Evolutionary conservation across 805 yeast species (phyloP), one percentile per base, ranked within the genome.

Genomic region (Candida loeiensis): DNA sequence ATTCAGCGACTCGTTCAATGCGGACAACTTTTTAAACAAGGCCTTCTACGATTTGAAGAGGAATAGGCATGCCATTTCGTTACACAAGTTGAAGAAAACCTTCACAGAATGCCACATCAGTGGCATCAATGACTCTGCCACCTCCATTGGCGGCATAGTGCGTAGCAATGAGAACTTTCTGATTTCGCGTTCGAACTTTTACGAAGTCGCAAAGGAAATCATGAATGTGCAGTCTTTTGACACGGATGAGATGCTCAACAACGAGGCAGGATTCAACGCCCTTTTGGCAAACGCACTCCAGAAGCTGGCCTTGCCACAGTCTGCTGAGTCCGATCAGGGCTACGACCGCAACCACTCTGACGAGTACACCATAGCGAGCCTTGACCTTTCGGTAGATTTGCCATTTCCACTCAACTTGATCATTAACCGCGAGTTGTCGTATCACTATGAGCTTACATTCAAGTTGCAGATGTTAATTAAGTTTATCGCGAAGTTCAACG

Each of bases 321-420:
- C 41, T 8, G 32, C 36, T 7, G 34, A 21, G 12, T 36, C 45
- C 13, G 29, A 30, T 11, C 38, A 21, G 4, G 25, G 30, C 3
- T 34, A 32, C 27, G 43, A 39, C 16, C 47, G 36, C 16, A 45
- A 47, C 40, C 47, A 45, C 14, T 39, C 42, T n/a, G 48, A 47
- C 25, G 55, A 66, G 20, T 69, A 67, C 34, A 54, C 77, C 1
- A 66, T 82, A 1, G 67, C 79, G 34, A 73, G 74, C 37, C 56
- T 83, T 8, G 76, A 75, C 43, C 59, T 83, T 33, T 79, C 80
- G 30, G 44, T 82, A 6, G 60, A 71, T n/a, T 59, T 90, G 16
- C 96, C 97, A 3, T 93, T 87, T 55, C 99, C 99, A 0, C 61
- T 88, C 36, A 88, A 88, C 52, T 67, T 91, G 18, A 69, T 93